phyloP scores from a whole-genome alignment of 2,329 filamentous ascomycete species.

The Ceratocystis diversiconidia region DNA sequence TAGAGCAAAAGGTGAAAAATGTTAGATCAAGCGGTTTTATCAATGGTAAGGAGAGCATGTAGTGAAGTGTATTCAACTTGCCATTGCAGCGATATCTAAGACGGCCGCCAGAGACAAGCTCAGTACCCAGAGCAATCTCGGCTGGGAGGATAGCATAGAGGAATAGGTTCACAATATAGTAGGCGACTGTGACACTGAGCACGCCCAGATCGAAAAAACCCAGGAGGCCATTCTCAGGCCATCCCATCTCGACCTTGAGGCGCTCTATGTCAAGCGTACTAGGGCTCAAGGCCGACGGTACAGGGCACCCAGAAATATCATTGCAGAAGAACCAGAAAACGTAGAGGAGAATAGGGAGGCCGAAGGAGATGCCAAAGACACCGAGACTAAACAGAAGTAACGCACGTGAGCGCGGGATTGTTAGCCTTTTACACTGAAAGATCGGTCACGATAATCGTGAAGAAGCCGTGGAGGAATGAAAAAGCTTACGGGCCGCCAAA shows the following conservation, averaged over 20 bases:
- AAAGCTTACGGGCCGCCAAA: slow-evolving; percentile 37
- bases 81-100: slow-evolving; percentile 74
- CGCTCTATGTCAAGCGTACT: slow-evolving; percentile 54
- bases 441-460: background rate
- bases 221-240: slow-evolving; percentile 56
- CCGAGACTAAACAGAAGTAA: slow-evolving; percentile 44
- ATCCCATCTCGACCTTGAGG: slow-evolving; percentile 68
- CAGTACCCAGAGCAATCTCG: slow-evolving; percentile 52
- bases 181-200: slow-evolving; percentile 56
- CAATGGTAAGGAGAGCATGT: background rate
- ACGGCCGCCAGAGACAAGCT: slow-evolving; percentile 54
- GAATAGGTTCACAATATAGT: slow-evolving; percentile 62
- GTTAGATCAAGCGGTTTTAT: background rate
- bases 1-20: slow-evolving; percentile 24
- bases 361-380: slow-evolving; percentile 62
- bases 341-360: slow-evolving; percentile 67
- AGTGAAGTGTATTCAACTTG: slow-evolving; percentile 26
- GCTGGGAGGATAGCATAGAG: slow-evolving; percentile 68
- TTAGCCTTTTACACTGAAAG: background rate
- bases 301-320: slow-evolving; percentile 80
- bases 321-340: slow-evolving; percentile 77
- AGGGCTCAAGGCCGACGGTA: slow-evolving; percentile 63
- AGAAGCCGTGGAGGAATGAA: background rate
- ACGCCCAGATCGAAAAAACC: slow-evolving; percentile 58
- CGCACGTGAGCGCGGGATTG: background rate